Evolutionary conservation across 805 yeast genomes (phyloP), one percentile per base, ranked within the genome.

Genomic region (Saccharomycopsis fibuligera): DNA sequence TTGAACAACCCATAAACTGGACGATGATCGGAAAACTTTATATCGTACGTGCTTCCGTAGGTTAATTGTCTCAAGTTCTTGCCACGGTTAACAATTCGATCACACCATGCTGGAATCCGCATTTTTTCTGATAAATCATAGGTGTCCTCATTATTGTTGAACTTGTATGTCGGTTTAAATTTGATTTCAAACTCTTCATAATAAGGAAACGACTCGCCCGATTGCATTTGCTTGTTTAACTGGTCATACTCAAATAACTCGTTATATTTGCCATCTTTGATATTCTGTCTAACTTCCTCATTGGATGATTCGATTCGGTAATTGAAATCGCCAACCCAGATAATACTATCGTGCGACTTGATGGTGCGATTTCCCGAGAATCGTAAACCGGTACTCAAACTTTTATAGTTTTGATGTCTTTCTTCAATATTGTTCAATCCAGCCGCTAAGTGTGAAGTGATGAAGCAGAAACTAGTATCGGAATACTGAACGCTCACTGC

Each of bases 41-140:
- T 70, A 22, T 73, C 69, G 19, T 71, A 76, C 8, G 73, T 77
- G 44, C 83, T 70, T 12, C 78, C 73, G 62, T 91, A 93, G 5
- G 68, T 65, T 1, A 73, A 54, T 53, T 85, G 91, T 40, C 67
- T 70, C 49, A 90, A 62, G 9, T 74, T 69, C n/a, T 68, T 67
- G 14, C 85, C 81, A 23, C 84, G 69, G 58, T 79, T 81, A 42
- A 90, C 64, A 29, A 91, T 81, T 49, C 99, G 69, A 67, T 93
- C 99, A 2, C 98, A 90, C 99, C 99, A 93, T 0, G 99, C 95
- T 1, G 99, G 99, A 10, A 86, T 81, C 54, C 99, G 76, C 64
- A 81, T 82, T 64, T 93, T 93, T 59, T 91, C 98, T 36, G 95
- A 82, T 0, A 95, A 76, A 62, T 93, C 99, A 62, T 90, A 93